Evolutionary conservation across 2,329 filamentous ascomycete genomes (phyloP).

Genomic region (Rhynchosporium secalis): DNA sequence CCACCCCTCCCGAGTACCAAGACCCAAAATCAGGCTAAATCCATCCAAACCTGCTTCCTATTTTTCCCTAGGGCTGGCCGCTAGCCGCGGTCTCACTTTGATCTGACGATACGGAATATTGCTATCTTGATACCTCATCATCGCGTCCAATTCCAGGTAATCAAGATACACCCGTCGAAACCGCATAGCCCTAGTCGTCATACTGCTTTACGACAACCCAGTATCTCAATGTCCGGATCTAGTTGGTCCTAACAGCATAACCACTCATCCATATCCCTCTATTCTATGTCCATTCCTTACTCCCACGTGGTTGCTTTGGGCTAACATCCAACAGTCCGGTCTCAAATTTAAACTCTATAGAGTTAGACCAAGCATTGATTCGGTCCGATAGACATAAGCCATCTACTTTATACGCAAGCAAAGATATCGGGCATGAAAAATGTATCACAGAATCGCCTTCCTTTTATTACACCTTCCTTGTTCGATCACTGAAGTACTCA

Average conservation of each 20-base stretch:
- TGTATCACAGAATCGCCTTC: neutral
- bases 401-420: neutral
- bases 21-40: neutral
- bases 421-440: slow-evolving; percentile 1
- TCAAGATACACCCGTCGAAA: too few species aligned
- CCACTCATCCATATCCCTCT: neutral
- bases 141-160: too few species aligned
- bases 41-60: neutral
- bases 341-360: neutral
- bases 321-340: neutral
- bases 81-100: neutral
- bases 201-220: too few species aligned
- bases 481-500: neutral
- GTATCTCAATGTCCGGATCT: too few species aligned
- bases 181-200: too few species aligned
- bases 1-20: neutral
- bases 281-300: neutral
- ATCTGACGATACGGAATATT: too few species aligned
- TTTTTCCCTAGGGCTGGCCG: neutral
- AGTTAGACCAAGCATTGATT: too few species aligned
- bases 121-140: too few species aligned
- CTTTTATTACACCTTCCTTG: neutral
- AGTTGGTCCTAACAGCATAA: too few species aligned
- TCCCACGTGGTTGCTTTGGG: neutral
- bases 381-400: neutral